A percentile compares a stretch with the other conserved stretches of the same genome.
Conservation (phyloP, 2,329 filamentous ascomycete species). For the Scedosporium minutisporum region DNA sequence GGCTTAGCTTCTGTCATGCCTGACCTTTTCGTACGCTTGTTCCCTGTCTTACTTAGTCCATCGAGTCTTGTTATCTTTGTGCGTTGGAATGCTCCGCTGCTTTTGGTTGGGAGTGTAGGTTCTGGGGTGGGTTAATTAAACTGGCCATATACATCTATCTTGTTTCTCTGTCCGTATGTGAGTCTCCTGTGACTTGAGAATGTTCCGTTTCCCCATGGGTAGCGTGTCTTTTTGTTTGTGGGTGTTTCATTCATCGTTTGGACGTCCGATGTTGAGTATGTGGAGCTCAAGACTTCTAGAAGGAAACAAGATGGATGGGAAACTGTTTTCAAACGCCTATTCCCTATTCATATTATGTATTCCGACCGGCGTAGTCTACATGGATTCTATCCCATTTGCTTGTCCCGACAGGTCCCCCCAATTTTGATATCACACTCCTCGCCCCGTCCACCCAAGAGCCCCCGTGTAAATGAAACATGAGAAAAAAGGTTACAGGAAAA, state of each 20-base stretch:
- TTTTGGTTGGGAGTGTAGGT: neutral
- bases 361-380: neutral
- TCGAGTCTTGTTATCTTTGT: neutral
- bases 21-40: neutral
- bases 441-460: neutral
- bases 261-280: too few relatives aligned
- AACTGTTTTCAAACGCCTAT: neutral
- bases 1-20: neutral
- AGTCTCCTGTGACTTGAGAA: too few relatives aligned
- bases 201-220: too few relatives aligned
- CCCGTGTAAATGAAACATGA: neutral
- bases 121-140: neutral
- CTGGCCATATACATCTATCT: neutral
- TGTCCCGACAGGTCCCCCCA: neutral
- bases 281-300: neutral
- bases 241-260: conserved; percentile 2
- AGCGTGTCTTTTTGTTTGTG: neutral
- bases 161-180: neutral
- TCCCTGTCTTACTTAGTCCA: neutral
- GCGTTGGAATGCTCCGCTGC: neutral
- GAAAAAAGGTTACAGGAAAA: conserved; percentile 5
- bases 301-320: too few relatives aligned
- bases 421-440: neutral
- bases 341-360: neutral
- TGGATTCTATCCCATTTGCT: neutral